phyloP scores from a whole-genome alignment of 2,329 filamentous ascomycete genomes.

The Cladorrhinum sp. region DNA sequence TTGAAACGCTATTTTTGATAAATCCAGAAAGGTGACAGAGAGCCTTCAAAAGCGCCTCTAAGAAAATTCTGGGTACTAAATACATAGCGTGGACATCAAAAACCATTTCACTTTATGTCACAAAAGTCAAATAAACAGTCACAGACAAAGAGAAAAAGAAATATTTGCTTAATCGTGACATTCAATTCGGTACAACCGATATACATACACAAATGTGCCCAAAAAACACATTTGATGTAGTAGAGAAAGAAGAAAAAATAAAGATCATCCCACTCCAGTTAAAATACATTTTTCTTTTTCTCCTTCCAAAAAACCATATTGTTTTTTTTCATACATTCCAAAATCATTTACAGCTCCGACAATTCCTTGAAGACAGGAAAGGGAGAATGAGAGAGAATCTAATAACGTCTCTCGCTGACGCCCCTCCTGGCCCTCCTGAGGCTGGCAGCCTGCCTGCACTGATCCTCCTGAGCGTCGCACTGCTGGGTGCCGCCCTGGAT shows the following conservation, averaged over 20 bases:
- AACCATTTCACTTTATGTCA: no score
- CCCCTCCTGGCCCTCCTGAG: slow-evolving; percentile 16
- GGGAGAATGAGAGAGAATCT: no score
- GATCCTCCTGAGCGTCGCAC: slow-evolving; percentile 42
- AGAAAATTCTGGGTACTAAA: no score
- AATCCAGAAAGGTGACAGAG: no score
- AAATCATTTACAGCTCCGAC: background rate
- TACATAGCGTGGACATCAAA: no score
- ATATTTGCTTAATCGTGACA: background rate
- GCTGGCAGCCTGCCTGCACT: slow-evolving; percentile 33
- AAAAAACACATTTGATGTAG: background rate
- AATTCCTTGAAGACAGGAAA: no score
- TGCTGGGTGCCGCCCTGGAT: slow-evolving; percentile 37
- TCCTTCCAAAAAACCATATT: background rate
- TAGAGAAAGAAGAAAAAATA: background rate
- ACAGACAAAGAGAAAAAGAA: background rate
- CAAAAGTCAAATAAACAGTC: no score
- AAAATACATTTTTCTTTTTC: no score
- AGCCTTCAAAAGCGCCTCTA: no score
- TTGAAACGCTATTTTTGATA: no score
- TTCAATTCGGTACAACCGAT: background rate
- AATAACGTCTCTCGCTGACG: background rate
- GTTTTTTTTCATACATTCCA: background rate
- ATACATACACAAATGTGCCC: background rate
- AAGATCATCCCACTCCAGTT: background rate